phyloP scores from a whole-genome alignment of 176 grass and related monocot genomes.

The Oropetium thomaeum region DNA sequence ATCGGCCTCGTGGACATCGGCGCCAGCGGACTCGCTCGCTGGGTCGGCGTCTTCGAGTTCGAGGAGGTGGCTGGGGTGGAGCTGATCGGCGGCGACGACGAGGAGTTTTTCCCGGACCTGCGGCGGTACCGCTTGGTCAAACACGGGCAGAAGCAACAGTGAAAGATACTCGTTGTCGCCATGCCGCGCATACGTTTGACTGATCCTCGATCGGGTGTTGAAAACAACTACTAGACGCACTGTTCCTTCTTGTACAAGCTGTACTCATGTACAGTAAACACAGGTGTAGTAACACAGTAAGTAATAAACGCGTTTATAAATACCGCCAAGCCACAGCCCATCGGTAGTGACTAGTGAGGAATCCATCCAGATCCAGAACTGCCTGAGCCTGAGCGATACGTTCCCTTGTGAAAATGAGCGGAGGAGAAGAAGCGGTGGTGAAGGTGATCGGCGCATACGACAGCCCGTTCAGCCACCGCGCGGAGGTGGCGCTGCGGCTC shows the following conservation, averaged over 20 bases:
- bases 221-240: background rate
- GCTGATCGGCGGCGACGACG: slow-evolving; percentile 5
- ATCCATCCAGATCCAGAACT: background rate
- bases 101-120: slow-evolving; percentile 30
- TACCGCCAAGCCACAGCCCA: background rate
- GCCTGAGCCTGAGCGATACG: background rate
- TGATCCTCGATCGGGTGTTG: background rate
- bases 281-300: too few species aligned
- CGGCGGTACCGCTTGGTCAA: slow-evolving; percentile 19
- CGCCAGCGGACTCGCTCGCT: slow-evolving; percentile 16
- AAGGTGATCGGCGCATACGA: background rate
- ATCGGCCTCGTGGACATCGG: slow-evolving; percentile 45
- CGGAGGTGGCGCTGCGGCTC: slow-evolving; percentile 21
- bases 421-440: too few species aligned
- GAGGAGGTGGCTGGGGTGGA: slow-evolving; percentile 43
- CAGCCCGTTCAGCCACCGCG: slow-evolving; percentile 33
- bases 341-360: too few species aligned
- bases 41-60: slow-evolving; percentile 32
- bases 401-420: background rate
- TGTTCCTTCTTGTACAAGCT: background rate
- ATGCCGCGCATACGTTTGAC: background rate
- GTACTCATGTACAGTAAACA: background rate
- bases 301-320: too few species aligned
- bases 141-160: background rate
- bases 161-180: background rate